These are phyloP conservation scores for Daldinia sp. DNA, from an alignment of 2,329 filamentous ascomycete species.

Conservation along the genomic window DNA sequence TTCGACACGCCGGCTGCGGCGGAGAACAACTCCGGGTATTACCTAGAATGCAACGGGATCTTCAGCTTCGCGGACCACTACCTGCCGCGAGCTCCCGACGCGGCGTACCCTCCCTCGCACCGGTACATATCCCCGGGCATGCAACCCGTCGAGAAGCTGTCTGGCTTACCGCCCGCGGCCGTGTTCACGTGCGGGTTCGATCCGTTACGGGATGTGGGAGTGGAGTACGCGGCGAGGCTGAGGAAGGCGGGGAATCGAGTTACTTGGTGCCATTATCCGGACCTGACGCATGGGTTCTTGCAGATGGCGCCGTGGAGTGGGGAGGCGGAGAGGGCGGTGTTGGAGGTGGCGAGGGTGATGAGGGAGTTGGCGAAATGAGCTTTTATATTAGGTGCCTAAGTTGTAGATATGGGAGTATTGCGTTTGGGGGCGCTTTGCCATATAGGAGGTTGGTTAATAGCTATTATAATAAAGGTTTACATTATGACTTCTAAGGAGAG, in stretches of 20 bases:
- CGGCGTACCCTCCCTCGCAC: constrained; percentile 43
- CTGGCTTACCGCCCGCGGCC: constrained; percentile 45
- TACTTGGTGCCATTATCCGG: constrained; percentile 47
- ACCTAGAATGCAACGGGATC: constrained; percentile 54
- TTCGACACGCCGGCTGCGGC: constrained; percentile 51
- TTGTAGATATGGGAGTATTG: no score
- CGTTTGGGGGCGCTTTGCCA: no score
- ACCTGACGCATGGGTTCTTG: constrained; percentile 49
- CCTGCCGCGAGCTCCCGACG: constrained; percentile 41
- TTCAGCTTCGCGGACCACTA: constrained; percentile 53
- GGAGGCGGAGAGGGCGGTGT: constrained; percentile 41
- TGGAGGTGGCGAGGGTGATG: constrained; percentile 25
- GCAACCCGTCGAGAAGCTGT: constrained; percentile 45
- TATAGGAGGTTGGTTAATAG: no score
- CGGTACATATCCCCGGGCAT: constrained; percentile 51
- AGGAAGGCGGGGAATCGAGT: constrained; percentile 48
- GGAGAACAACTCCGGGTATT: constrained; percentile 53
- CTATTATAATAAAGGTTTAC: no score
- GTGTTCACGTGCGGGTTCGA: constrained; percentile 53
- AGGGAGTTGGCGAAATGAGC: constrained; percentile 9
- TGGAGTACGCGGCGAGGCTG: constrained; percentile 50
- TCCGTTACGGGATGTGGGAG: constrained; percentile 50
- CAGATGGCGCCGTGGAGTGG: constrained; percentile 51
- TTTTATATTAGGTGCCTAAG: no score
- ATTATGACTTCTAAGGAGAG: no score